Evolutionary conservation across 192 early-diverging fungal species (phyloP).

Genomic region (Mortierella alpina): DNA sequence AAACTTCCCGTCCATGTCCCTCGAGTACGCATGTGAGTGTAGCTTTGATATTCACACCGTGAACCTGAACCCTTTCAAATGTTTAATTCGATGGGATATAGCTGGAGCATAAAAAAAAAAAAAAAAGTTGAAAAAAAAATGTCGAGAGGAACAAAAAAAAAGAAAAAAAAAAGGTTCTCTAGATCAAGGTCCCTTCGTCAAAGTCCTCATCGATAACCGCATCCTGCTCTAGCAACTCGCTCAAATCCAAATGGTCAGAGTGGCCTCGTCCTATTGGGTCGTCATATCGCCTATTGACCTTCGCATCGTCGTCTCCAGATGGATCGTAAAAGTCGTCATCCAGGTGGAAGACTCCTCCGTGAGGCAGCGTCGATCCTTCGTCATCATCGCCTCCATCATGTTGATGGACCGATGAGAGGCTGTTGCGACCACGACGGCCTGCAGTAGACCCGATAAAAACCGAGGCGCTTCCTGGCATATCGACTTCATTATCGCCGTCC

Average conservation of each 20-base stretch:
- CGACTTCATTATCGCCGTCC: slow-evolving; percentile 70
- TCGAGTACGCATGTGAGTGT: too few relatives aligned
- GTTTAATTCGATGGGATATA: too few relatives aligned
- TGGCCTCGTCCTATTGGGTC: not conserved
- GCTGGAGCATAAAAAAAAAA: slow-evolving; percentile 7
- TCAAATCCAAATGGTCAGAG: slow-evolving; percentile 3
- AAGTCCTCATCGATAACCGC: slow-evolving; percentile 15
- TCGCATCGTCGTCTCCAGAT: slow-evolving; percentile 1
- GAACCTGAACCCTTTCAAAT: too few relatives aligned
- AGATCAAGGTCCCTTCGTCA: slow-evolving; percentile 35
- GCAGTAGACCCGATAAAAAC: slow-evolving; percentile 24
- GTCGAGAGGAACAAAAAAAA: not conserved
- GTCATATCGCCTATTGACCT: slow-evolving; percentile 7
- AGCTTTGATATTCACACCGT: too few relatives aligned
- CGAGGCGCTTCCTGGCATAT: slow-evolving; percentile 50
- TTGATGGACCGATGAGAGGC: too few relatives aligned
- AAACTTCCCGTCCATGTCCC: too few relatives aligned
- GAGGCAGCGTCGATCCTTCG: slow-evolving; percentile 30
- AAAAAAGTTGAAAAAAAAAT: slow-evolving; percentile 3
- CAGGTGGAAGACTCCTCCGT: slow-evolving; percentile 39
- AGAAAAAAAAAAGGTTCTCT: not conserved
- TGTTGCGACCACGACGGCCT: not conserved
- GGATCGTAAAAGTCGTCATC: slow-evolving; percentile 31
- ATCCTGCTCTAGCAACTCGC: slow-evolving; percentile 20
- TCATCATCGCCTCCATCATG: not conserved